A percentile compares a stretch with the other conserved stretches of the same genome.
These are phyloP conservation scores for Leonotis leonurus DNA, from an alignment of 257 asterid species.

Conservation along the genomic window DNA sequence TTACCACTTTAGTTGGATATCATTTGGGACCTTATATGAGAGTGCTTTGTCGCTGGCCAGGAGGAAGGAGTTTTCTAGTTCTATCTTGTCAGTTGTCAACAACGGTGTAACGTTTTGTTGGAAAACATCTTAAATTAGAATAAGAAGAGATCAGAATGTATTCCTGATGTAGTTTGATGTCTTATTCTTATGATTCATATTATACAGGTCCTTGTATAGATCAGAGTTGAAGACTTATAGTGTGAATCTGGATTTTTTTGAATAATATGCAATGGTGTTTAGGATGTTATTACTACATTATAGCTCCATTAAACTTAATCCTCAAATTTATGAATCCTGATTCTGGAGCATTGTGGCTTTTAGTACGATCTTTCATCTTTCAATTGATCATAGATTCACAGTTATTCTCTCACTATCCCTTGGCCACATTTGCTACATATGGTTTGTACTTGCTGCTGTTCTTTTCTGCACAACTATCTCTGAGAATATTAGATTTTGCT, in stretches of 20 bases:
- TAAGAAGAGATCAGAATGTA: not conserved
- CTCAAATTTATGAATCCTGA: not conserved
- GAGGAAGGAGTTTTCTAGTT: not conserved
- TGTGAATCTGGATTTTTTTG: not conserved
- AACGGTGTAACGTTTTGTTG: not conserved
- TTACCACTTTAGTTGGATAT: not conserved
- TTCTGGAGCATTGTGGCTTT: not conserved
- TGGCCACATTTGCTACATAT: not conserved
- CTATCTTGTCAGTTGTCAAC: not conserved
- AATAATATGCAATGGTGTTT: not conserved
- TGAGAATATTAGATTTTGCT: conserved; percentile 12
- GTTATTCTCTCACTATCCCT: not conserved
- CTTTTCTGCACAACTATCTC: not conserved
- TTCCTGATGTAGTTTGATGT: not conserved
- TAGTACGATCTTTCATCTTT: conserved; percentile 1
- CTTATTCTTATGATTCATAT: not conserved
- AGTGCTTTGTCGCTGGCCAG: not conserved
- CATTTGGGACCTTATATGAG: not conserved
- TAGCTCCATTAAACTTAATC: not conserved
- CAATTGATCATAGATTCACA: not conserved
- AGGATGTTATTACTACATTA: not conserved
- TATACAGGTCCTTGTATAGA: not conserved
- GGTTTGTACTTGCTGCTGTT: not conserved
- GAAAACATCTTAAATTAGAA: not conserved
- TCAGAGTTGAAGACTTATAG: not conserved